Evolutionary conservation across 352 stramenopile species (phyloP).

Genomic region (Pythium dissimile): DNA sequence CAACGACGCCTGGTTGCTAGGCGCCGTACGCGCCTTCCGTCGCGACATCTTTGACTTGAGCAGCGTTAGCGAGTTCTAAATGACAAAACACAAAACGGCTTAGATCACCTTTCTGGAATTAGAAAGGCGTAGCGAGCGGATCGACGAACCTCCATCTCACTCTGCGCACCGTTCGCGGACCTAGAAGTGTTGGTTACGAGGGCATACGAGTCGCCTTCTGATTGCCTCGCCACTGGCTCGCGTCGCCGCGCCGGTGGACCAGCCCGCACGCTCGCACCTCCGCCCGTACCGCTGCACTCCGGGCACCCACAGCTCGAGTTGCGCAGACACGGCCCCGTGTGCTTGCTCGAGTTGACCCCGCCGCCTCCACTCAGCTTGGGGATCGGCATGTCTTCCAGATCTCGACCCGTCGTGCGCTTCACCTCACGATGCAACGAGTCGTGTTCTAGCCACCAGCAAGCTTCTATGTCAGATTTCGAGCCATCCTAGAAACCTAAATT

Average conservation of each 20-base stretch:
- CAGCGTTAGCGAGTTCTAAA: constrained; percentile 63
- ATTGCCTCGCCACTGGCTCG: constrained; percentile 22
- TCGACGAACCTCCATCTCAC: constrained; percentile 59
- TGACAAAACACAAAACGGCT: not conserved
- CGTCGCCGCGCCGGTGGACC: constrained; percentile 34
- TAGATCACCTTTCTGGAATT: too few relatives aligned
- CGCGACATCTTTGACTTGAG: constrained; percentile 83
- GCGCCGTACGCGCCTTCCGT: constrained; percentile 63
- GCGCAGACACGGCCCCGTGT: constrained; percentile 51
- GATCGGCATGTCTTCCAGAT: constrained; percentile 65
- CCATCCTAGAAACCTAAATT: not conserved
- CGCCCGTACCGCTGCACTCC: constrained; percentile 35
- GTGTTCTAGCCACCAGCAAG: constrained; percentile 44
- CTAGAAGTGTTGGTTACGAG: constrained; percentile 28
- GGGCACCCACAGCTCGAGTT: constrained; percentile 72
- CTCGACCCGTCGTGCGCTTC: constrained; percentile 68
- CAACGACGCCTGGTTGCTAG: constrained; percentile 63
- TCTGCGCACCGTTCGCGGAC: constrained; percentile 19
- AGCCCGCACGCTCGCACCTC: constrained; percentile 5
- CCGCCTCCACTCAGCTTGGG: constrained; percentile 20
- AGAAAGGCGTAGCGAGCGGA: too few relatives aligned
- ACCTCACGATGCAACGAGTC: constrained; percentile 79
- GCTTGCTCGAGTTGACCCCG: constrained; percentile 17
- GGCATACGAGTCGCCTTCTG: constrained; percentile 23
- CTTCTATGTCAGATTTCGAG: too few relatives aligned